Evolutionary conservation across 139 green algal species (phyloP).

Genomic region (Closterium sp.): DNA sequence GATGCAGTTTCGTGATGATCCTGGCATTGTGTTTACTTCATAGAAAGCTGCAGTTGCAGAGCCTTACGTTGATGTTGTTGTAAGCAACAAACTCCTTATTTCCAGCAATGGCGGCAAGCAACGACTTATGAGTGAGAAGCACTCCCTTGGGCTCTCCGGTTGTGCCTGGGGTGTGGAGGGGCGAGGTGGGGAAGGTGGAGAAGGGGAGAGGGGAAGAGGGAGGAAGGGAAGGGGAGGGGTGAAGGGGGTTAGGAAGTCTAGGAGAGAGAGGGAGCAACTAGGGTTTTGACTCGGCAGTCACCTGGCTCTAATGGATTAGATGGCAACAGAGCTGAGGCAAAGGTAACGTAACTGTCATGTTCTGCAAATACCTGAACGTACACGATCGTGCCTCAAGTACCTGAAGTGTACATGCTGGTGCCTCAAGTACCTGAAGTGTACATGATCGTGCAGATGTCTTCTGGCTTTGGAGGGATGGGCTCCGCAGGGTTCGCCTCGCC

Average conservation of each 20-base stretch:
- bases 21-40: too few species aligned
- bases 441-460: constrained; percentile 52
- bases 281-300: too few species aligned
- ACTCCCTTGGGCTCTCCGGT: constrained; percentile 76
- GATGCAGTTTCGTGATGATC: neutral
- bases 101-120: neutral
- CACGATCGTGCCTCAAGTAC: too few species aligned
- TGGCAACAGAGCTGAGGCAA: too few species aligned
- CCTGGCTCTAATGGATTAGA: too few species aligned
- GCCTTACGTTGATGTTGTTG: neutral
- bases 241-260: too few species aligned
- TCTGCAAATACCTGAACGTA: too few species aligned
- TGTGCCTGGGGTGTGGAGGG: constrained; percentile 56
- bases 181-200: neutral
- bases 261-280: too few species aligned
- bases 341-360: too few species aligned
- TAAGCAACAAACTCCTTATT: neutral
- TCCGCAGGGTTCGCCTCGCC: constrained; percentile 35
- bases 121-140: constrained; percentile 15
- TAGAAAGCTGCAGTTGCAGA: too few species aligned
- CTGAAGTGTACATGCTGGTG: neutral
- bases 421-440: constrained; percentile 49
- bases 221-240: neutral
- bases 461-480: constrained; percentile 17
- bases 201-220: neutral